Evolutionary conservation across 139 green algal genomes (phyloP).

Genomic region (Volvox reticuliferus): DNA sequence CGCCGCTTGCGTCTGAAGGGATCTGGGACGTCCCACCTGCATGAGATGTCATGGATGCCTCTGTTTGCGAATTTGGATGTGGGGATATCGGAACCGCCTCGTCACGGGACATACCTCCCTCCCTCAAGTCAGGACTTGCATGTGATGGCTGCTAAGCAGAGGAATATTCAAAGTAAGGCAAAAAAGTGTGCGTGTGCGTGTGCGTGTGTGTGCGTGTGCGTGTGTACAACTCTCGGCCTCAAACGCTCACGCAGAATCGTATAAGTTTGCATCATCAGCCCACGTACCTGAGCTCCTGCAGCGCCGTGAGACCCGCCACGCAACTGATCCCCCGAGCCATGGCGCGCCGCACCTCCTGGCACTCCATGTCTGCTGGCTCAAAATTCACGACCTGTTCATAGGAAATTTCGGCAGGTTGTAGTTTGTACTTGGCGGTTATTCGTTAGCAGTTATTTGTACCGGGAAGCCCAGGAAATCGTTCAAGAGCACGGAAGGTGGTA

Average conservation of each 20-base stretch:
- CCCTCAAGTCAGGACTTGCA: not conserved
- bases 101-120: too few relatives aligned
- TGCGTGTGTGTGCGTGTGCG: too few relatives aligned
- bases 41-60: not conserved
- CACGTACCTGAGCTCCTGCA: constrained; percentile 34
- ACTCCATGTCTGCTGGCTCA: not conserved
- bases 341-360: not conserved
- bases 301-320: not conserved
- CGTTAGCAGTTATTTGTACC: too few relatives aligned
- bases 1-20: not conserved
- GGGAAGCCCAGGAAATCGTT: too few relatives aligned
- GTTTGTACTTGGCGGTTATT: too few relatives aligned
- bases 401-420: too few relatives aligned
- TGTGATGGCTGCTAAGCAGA: not conserved
- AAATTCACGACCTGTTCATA: constrained; percentile 29
- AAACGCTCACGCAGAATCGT: not conserved
- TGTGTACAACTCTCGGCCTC: too few relatives aligned
- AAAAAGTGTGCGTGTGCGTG: not conserved
- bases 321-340: constrained; percentile 4
- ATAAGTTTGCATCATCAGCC: not conserved
- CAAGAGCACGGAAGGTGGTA: too few relatives aligned
- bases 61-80: not conserved
- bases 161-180: not conserved
- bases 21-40: constrained; percentile 19
- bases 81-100: not conserved